Evolutionary conservation across 2,329 filamentous ascomycete genomes (phyloP), one percentile per base, ranked within the genome.

Genomic region (Exophiala sp.): DNA sequence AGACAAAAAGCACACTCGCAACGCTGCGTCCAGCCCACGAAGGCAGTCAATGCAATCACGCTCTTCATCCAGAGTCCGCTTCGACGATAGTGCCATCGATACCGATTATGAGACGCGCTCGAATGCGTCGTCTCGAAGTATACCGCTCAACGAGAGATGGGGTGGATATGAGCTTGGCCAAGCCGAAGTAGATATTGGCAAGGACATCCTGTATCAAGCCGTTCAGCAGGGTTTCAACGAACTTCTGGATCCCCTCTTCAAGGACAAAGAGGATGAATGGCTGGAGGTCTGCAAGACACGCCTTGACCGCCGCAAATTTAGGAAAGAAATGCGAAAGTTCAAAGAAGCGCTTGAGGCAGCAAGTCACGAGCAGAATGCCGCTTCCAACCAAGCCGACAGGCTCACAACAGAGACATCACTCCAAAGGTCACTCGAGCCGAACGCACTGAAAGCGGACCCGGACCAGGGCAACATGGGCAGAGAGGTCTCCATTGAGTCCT

Each of bases 161-260:
- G 86, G 86, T 45, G 86, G 86, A 14, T 86, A 89, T 69, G 87
- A 90, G 48, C 85, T 95, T 12, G 87, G 88, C 1, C 84, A 88
- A 61, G 85, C 87, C 1, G 91, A 96, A 68, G 81, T 81, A 55
- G 91, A 96, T 68, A 85, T 89, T 5, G 90, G 89, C 35, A 89
- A 87, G 62, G 90, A 97, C 66, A 87, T 96, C 3, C 75, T 97
- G 1, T 96, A 95, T 65, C 89, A 96, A 68, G 85, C 95, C 32
- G 91, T 89, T 0, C 91, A 96, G 69, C 88, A 96, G 69, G 88
- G 90, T 0, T 89, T 96, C 73, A 96, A 97, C 65, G 91, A 97
- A 71, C 76, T 97, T 2, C 81, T 99, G 0, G 89, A 97, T 65
- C 80, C 85, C 1, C 78, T 99, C 0, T 99, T 99, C 74, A 87